These are phyloP conservation scores for Lipomyces orientalis DNA, from an alignment of 805 yeast species.

Conservation along the genomic window DNA sequence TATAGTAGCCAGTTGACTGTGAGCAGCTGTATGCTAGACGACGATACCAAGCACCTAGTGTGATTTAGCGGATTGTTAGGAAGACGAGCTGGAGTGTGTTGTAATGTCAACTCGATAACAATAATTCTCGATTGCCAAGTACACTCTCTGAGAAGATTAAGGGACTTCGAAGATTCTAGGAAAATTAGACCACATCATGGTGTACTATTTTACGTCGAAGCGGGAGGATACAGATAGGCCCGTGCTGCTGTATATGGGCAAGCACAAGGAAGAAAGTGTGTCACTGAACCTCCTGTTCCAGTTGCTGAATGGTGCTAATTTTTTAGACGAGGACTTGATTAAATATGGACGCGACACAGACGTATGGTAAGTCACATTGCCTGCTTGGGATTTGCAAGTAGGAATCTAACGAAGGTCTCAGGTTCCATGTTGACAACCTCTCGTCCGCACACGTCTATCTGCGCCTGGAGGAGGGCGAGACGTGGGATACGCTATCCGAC, in stretches of 20 bases:
- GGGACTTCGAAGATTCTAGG: neutral
- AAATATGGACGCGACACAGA: conserved; percentile 69
- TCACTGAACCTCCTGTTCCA: neutral
- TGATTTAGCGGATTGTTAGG: neutral
- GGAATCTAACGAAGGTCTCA: conserved; percentile 1
- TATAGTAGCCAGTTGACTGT: neutral
- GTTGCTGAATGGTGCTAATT: neutral
- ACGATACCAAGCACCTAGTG: neutral
- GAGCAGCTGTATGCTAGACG: neutral
- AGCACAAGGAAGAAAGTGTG: conserved; percentile 69
- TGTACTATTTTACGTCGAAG: conserved; percentile 51
- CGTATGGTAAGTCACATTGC: conserved; percentile 55
- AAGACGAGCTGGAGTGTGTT: neutral
- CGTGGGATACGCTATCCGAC: conserved; percentile 57
- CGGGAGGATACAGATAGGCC: conserved; percentile 47
- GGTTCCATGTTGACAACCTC: conserved; percentile 75
- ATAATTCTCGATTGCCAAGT: neutral
- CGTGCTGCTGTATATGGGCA: conserved; percentile 66
- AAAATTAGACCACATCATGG: conserved; percentile 45
- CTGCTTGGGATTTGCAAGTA: conserved; percentile 6
- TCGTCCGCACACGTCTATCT: conserved; percentile 81
- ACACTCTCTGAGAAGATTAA: neutral
- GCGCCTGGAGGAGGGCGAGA: conserved; percentile 56
- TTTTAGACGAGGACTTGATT: conserved; percentile 57
- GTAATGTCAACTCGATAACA: neutral